phyloP scores from a whole-genome alignment of 345 rosid genomes.

The Rhizophora apiculata region DNA sequence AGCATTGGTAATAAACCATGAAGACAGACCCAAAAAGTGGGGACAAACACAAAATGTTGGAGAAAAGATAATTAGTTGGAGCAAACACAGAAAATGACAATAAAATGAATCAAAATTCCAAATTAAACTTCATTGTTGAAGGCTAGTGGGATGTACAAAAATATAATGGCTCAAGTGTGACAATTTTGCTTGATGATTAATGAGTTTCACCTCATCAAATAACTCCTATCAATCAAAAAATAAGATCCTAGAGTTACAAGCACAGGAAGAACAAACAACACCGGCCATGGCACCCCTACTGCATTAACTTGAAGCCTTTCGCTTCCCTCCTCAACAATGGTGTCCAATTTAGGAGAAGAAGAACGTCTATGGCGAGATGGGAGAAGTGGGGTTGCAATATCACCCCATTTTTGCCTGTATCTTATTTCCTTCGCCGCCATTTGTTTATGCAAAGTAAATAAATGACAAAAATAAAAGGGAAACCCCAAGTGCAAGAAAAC shows the following conservation, averaged over 20 bases:
- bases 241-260: not conserved
- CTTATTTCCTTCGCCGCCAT: not conserved
- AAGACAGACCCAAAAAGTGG: too few relatives aligned
- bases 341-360: not conserved
- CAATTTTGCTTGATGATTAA: too few relatives aligned
- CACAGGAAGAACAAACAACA: conserved; percentile 1
- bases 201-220: not conserved
- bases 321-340: not conserved
- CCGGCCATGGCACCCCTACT: not conserved
- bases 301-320: not conserved
- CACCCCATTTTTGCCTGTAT: not conserved
- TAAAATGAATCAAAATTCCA: too few relatives aligned
- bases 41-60: too few relatives aligned
- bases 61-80: too few relatives aligned
- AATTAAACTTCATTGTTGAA: too few relatives aligned
- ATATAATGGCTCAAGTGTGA: too few relatives aligned
- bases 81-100: too few relatives aligned
- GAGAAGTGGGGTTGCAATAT: not conserved
- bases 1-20: too few relatives aligned
- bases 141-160: too few relatives aligned
- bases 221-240: not conserved
- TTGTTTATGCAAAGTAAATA: not conserved
- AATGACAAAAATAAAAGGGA: not conserved
- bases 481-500: not conserved
- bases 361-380: not conserved